Conservation (phyloP, 495 filamentous ascomycete genomes). For the Massariosphaeria phaeospora region DNA sequence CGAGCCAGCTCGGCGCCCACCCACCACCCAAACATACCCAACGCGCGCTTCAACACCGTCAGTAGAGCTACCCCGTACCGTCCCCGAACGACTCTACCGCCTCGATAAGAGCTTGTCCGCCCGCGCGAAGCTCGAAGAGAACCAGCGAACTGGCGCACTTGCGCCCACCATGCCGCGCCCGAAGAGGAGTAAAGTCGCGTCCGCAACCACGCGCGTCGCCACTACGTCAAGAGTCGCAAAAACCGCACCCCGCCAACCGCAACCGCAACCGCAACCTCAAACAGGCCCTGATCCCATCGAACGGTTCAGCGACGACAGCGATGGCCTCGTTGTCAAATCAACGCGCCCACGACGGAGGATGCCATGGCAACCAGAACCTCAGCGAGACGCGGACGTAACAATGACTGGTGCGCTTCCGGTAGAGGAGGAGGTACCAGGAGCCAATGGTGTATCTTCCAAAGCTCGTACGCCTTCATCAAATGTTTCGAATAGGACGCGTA, state of each 20-base stretch:
- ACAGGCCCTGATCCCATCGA: constrained; percentile 1
- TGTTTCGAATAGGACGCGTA: neutral
- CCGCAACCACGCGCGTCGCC: constrained; percentile 30
- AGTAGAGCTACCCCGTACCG: no score
- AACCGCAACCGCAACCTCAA: neutral
- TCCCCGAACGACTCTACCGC: no score
- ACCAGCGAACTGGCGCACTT: no score
- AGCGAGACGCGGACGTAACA: constrained; percentile 16
- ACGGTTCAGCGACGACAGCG: constrained; percentile 31
- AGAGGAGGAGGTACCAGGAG: neutral
- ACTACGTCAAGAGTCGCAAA: constrained; percentile 10
- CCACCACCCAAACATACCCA: no score
- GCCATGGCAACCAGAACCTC: constrained; percentile 8
- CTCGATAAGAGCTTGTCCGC: no score
- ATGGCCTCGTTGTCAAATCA: constrained; percentile 30
- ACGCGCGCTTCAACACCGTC: no score
- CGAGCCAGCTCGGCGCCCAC: no score
- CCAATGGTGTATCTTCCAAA: neutral
- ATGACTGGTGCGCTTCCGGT: constrained; percentile 33
- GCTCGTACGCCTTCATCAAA: neutral
- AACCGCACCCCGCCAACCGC: constrained; percentile 9
- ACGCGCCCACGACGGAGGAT: constrained; percentile 4
- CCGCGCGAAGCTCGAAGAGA: no score
- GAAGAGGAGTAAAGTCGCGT: constrained; percentile 43
- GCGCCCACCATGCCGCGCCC: constrained; percentile 41